A percentile compares a stretch with the other conserved stretches of the same genome.
phyloP scores from a whole-genome alignment of 495 filamentous ascomycete species.

The Aeminium ludgeri region DNA sequence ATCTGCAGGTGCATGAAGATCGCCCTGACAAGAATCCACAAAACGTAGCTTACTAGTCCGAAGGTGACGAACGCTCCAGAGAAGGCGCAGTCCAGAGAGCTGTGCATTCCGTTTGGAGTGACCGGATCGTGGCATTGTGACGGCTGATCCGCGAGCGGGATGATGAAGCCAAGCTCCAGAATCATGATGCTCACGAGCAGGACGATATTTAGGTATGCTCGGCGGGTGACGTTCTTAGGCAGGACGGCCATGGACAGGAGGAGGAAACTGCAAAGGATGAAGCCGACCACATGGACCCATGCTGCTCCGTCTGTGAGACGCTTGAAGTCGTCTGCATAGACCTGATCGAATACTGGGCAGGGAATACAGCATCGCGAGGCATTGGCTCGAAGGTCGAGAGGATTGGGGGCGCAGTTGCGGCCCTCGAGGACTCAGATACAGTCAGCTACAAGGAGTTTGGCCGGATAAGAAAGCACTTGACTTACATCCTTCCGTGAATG shows the following conservation, averaged over 20 bases:
- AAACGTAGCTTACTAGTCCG: constrained; percentile 15
- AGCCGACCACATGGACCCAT: constrained; percentile 16
- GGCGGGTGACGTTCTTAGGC: constrained; percentile 16
- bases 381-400: no score
- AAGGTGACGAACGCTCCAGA: constrained; percentile 16
- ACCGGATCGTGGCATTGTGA: constrained; percentile 18
- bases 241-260: constrained; percentile 20
- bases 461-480: no score
- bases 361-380: no score
- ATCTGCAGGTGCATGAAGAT: constrained; percentile 22
- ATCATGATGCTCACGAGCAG: constrained; percentile 19
- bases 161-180: constrained; percentile 17
- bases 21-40: constrained; percentile 21
- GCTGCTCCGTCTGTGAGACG: constrained; percentile 2
- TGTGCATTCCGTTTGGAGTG: constrained; percentile 20
- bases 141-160: constrained; percentile 14
- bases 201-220: constrained; percentile 20
- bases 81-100: constrained; percentile 18
- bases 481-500: no score
- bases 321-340: no score
- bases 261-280: constrained; percentile 20
- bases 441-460: no score
- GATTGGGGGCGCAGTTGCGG: no score
- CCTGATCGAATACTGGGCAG: no score
- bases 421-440: no score